phyloP scores from a whole-genome alignment of 73 alveolate genomes.

The Paramecium sonneborni region DNA sequence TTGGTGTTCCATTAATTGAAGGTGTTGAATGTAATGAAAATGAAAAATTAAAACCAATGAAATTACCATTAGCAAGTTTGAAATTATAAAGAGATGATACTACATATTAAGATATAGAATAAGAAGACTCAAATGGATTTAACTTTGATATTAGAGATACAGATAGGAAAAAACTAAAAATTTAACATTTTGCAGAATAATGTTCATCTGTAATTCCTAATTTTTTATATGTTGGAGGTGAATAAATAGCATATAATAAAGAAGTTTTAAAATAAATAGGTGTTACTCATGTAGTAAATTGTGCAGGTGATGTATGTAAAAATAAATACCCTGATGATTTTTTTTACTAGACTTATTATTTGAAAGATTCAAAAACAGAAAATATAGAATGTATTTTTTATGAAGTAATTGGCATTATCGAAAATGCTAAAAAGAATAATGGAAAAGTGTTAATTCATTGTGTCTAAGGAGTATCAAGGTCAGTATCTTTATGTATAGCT shows the following conservation, averaged over 20 bases:
- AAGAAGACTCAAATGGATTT: slow-evolving; percentile 20
- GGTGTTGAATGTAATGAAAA: neutral
- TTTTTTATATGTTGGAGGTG: slow-evolving; percentile 83
- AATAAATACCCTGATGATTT: slow-evolving; percentile 77
- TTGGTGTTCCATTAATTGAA: slow-evolving; percentile 32
- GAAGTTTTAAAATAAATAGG: slow-evolving; percentile 71
- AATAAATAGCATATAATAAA: slow-evolving; percentile 76
- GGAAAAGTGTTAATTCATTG: slow-evolving; percentile 93
- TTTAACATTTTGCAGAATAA: slow-evolving; percentile 55
- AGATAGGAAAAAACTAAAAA: slow-evolving; percentile 33
- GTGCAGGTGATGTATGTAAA: slow-evolving; percentile 90
- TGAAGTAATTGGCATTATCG: slow-evolving; percentile 77
- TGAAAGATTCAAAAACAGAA: slow-evolving; percentile 85
- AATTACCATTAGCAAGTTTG: slow-evolving; percentile 10
- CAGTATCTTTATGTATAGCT: slow-evolving; percentile 87
- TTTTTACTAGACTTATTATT: slow-evolving; percentile 72
- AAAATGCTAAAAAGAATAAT: slow-evolving; percentile 68
- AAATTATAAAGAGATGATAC: slow-evolving; percentile 22
- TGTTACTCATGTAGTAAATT: slow-evolving; percentile 84
- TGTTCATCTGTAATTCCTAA: slow-evolving; percentile 78
- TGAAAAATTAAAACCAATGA: neutral
- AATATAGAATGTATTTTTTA: slow-evolving; percentile 86
- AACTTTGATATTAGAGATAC: slow-evolving; percentile 52
- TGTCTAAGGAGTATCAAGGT: slow-evolving; percentile 88
- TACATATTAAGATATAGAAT: slow-evolving; percentile 28